A percentile compares a stretch with the other conserved stretches of the same genome.
Evolutionary conservation across 2,329 filamentous ascomycete genomes (phyloP).

Genomic region (Arthrobotrys musiformis): DNA sequence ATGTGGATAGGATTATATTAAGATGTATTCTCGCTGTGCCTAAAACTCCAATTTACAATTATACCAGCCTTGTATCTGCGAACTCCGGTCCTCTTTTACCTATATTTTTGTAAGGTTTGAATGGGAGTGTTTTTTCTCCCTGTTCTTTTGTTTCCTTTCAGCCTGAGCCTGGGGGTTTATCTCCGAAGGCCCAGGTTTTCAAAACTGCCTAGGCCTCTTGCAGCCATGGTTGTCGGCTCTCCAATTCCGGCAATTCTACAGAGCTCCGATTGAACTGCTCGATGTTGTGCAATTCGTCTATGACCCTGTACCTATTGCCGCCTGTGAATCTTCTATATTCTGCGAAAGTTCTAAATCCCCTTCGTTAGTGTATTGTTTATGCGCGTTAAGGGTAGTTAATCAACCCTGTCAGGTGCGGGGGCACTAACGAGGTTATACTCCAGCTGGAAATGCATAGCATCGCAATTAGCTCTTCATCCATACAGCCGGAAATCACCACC

Average conservation of each 20-base stretch:
- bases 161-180: not conserved
- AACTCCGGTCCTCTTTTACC: slow-evolving; percentile 34
- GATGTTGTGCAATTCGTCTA: slow-evolving; percentile 49
- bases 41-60: slow-evolving; percentile 33
- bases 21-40: slow-evolving; percentile 7
- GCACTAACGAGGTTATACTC: slow-evolving; percentile 49
- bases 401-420: not conserved
- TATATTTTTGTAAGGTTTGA: not conserved
- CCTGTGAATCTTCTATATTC: slow-evolving; percentile 52
- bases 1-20: not conserved
- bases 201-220: slow-evolving; percentile 14
- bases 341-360: slow-evolving; percentile 32
- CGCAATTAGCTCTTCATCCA: slow-evolving; percentile 4
- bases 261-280: slow-evolving; percentile 40
- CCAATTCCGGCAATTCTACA: slow-evolving; percentile 31
- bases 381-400: not conserved
- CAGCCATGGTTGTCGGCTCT: slow-evolving; percentile 33
- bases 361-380: not conserved
- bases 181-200: too few species aligned
- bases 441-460: slow-evolving; percentile 22
- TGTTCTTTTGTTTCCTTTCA: not conserved
- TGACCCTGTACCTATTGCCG: slow-evolving; percentile 35
- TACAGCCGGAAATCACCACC: not conserved
- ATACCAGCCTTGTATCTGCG: slow-evolving; percentile 17
- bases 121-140: not conserved